phyloP scores from a whole-genome alignment of 441 rosid genomes.

The Arabidopsis hybrid region DNA sequence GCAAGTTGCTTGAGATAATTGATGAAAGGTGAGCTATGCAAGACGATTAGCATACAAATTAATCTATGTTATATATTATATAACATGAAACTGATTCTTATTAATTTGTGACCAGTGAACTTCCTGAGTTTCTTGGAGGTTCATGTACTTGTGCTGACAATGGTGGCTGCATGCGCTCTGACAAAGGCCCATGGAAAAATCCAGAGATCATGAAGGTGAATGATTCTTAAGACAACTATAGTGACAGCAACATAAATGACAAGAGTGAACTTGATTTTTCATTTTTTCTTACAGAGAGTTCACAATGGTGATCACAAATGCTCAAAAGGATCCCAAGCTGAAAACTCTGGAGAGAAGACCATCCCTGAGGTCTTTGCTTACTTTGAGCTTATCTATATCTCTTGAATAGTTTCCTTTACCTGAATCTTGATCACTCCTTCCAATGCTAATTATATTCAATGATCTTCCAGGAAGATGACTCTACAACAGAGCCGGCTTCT shows the following conservation, averaged over 20 bases:
- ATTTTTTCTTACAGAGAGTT: slow-evolving; percentile 60
- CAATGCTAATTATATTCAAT: neutral
- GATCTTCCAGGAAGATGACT: slow-evolving; percentile 48
- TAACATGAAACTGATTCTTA: slow-evolving; percentile 2
- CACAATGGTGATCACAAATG: slow-evolving; percentile 74
- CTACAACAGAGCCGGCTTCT: slow-evolving; percentile 39
- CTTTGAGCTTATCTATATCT: slow-evolving; percentile 15
- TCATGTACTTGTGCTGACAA: slow-evolving; percentile 79
- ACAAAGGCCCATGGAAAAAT: slow-evolving; percentile 93
- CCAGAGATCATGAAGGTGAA: slow-evolving; percentile 71
- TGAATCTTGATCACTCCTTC: neutral
- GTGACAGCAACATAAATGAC: neutral
- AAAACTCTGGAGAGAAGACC: slow-evolving; percentile 51
- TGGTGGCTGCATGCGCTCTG: slow-evolving; percentile 88
- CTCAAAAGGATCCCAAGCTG: slow-evolving; percentile 42
- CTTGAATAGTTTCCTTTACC: neutral
- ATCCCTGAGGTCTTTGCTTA: slow-evolving; percentile 48
- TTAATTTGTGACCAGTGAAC: slow-evolving; percentile 56
- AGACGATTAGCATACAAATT: neutral
- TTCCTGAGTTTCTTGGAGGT: slow-evolving; percentile 89
- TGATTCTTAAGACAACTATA: neutral
- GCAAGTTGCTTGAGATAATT: slow-evolving; percentile 87
- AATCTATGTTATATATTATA: too few relatives aligned
- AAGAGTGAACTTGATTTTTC: neutral
- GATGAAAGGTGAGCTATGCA: slow-evolving; percentile 62